Evolutionary conservation across 2,329 filamentous ascomycete species (phyloP), one percentile per base, ranked within the genome.

Genomic region (Colletotrichum sp.): DNA sequence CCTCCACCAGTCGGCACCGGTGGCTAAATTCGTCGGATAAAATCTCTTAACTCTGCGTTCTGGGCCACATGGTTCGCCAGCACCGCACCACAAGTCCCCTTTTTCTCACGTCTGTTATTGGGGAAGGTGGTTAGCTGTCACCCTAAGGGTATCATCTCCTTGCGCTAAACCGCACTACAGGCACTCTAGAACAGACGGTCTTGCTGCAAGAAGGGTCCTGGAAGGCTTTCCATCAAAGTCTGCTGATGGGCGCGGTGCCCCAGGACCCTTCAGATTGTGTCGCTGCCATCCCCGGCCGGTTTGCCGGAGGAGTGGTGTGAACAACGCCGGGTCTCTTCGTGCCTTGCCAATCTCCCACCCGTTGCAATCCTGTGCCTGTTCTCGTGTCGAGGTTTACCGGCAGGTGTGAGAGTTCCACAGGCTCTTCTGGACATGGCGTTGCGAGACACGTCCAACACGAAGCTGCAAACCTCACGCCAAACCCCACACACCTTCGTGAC

Each of bases 181-280:
- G 22, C 30, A 39, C 32, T 64, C 66, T 39, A 68, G 48, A 68
- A 19, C 44, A 55, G 27, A 63, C 30, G 25, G 72, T 34, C 25
- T 7, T 61, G 68, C 63, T 75, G 72, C 72, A 75, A 61, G 72
- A 75, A 75, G 72, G 72, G 68, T 75, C 72, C 68, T 67, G 68
- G 65, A 65, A 16, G 13, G 44, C 1, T 22, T 39, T n/a, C 22
- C 34, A n/a, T 68, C 36, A 48, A 52, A 65, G 63, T 72, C 63
- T 48, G 28, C 32, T 52, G 70, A 59, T 36, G 48, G 44, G 22
- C 16, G 22, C 22, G 34, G 44, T 15, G 25, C 19, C 16, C 12
- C 57, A 60, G 57, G 57, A 60, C 57, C 70, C 30, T 27, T 44
- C 16, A 34, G 8, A 39, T 48, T 68, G 27, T 68, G n/a, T 34